Percentiles rank a stretch among this genome's conserved stretches.
These are phyloP conservation scores for Dactylellina haptotyla DNA, from an alignment of 2,329 filamentous ascomycete genomes.

Conservation along the genomic window DNA sequence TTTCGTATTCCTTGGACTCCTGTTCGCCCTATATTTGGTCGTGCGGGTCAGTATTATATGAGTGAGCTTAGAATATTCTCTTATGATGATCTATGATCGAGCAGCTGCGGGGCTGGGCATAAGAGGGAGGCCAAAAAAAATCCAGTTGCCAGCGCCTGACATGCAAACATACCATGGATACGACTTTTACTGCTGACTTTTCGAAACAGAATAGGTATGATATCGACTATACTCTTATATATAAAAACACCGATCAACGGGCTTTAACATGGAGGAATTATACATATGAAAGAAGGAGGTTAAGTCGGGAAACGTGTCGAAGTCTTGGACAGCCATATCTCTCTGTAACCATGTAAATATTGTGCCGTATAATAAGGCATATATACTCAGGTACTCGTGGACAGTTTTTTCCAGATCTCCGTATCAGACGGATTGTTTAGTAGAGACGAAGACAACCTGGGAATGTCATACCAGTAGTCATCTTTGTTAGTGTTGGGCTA, in stretches of 20 bases:
- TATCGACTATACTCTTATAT: not conserved
- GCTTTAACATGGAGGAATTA: not conserved
- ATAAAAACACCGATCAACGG: not conserved
- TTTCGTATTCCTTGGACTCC: constrained; percentile 82
- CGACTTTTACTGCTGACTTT: not conserved
- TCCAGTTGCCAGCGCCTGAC: not conserved
- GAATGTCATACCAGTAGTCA: not conserved
- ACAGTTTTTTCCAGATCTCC: not conserved
- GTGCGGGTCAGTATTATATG: too few species aligned
- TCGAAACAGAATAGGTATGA: not conserved
- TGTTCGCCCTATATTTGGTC: not conserved
- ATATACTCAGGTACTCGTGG: not conserved
- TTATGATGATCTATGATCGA: too few species aligned
- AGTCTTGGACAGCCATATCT: not conserved
- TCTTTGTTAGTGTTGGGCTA: not conserved
- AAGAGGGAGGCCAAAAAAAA: not conserved
- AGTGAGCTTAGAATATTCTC: too few species aligned
- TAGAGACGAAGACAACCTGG: not conserved
- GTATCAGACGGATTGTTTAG: not conserved
- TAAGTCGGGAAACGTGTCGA: not conserved
- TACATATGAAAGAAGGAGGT: not conserved
- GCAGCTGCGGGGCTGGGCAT: not conserved
- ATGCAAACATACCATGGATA: not conserved
- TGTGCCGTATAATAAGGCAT: constrained; percentile 1
- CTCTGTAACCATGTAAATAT: not conserved